Evolutionary conservation across 2,329 filamentous ascomycete genomes (phyloP), one percentile per base, ranked within the genome.

Genomic region (Chrysoporthe austroafricana): DNA sequence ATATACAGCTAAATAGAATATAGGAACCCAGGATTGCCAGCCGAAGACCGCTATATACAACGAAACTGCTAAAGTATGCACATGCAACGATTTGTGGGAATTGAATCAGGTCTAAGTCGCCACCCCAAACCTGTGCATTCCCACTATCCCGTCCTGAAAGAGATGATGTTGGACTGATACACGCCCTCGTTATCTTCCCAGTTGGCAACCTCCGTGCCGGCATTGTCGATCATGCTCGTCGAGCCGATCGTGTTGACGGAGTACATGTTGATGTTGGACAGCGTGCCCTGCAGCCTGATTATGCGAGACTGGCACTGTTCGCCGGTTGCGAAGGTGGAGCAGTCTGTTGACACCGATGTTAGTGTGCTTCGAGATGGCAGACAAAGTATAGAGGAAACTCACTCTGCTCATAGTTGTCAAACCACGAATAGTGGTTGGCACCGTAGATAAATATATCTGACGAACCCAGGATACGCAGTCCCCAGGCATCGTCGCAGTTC

Each of bases 381-480:
- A 11, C 9, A n/a, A 32, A 18, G 34, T n/a, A 39, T 14, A 11
- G 14, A 1, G 2, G 2, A 43, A 7, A 62, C 68, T 39, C 54
- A 70, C 68, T 56, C 13, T 67, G 66, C 16, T 59, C 44, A 26
- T 91, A 90, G 76, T 90, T 87, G 75, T 85, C 82, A 75, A 90
- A 91, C 81, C 91, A 91, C 2, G 84, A 87, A 77, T 92, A 93
- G 16, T 91, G 73, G 0, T 90, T 90, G 0, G 85, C 86, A 8
- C 89, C 89, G 72, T 91, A 90, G 34, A 87, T 77, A 21, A 85
- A 77, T 14, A 92, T 77, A 73, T 86, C 82, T 58, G 78, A 79
- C 46, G 84, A 86, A 70, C 84, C 80, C 54, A 90, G 73, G 48
- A 92, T 82, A 8, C 90, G 83, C 42, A 92, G 78, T 0, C 87